A percentile compares a stretch with the other conserved stretches of the same genome.
Evolutionary conservation across 2,329 filamentous ascomycete species (phyloP).

Genomic region (Exophiala oligosperma): DNA sequence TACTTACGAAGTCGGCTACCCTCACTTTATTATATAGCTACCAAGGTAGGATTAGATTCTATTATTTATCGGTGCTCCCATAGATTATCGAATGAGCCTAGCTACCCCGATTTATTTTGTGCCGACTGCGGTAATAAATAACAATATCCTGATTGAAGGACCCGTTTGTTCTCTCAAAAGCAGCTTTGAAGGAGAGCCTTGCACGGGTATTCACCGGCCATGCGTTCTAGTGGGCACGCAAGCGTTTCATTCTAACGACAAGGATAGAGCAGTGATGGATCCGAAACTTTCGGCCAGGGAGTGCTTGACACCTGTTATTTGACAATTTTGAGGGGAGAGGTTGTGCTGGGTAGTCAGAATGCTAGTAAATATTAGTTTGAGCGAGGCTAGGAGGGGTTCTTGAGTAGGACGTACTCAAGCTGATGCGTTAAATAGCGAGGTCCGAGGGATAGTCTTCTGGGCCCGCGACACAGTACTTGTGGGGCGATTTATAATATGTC

Average conservation of each 20-base stretch:
- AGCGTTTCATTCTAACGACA: neutral
- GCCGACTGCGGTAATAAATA: conserved; percentile 5
- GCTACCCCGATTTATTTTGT: conserved; percentile 6
- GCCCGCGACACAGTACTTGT: neutral
- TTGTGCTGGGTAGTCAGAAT: conserved; percentile 3
- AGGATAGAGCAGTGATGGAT: conserved; percentile 5
- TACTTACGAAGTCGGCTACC: conserved; percentile 1
- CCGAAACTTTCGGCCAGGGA: conserved; percentile 11
- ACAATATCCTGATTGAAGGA: conserved; percentile 5
- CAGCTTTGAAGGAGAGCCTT: conserved; percentile 1
- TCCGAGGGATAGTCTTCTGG: conserved; percentile 2
- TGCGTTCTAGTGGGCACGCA: neutral
- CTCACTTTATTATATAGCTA: conserved; percentile 9
- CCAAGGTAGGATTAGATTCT: conserved; percentile 13
- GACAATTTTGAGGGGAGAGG: conserved; percentile 11
- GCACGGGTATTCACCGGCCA: neutral
- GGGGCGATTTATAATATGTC: conserved; percentile 6
- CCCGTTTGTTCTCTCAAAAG: conserved; percentile 4
- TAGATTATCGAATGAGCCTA: conserved; percentile 7
- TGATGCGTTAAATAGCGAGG: conserved; percentile 4
- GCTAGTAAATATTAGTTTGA: conserved; percentile 6
- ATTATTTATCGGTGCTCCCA: conserved; percentile 6
- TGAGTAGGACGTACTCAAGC: conserved; percentile 8
- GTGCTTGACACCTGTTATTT: conserved; percentile 12
- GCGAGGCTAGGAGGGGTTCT: conserved; percentile 2